phyloP scores from a whole-genome alignment of 306 rosid genomes.

The Rosa chinensis region DNA sequence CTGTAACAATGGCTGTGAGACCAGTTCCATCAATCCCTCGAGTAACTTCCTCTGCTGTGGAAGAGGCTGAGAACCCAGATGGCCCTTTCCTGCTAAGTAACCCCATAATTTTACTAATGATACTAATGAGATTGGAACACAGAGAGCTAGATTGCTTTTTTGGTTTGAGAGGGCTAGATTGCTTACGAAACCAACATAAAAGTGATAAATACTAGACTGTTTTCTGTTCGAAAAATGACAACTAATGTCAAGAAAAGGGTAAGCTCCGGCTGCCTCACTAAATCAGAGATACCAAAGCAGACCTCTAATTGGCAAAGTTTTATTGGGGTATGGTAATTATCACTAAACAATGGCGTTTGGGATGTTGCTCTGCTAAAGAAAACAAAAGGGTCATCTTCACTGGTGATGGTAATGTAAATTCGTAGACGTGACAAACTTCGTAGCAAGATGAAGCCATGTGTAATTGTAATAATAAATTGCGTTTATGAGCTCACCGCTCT shows the following conservation, averaged over 20 bases:
- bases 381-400: not conserved
- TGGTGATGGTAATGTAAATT: not conserved
- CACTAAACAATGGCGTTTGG: not conserved
- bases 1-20: slow-evolving; percentile 3
- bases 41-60: slow-evolving; percentile 10
- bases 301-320: not conserved
- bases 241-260: not conserved
- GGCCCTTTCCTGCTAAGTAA: slow-evolving; percentile 4
- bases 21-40: slow-evolving; percentile 10
- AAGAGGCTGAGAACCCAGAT: slow-evolving; percentile 19
- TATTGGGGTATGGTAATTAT: not conserved
- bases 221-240: not conserved
- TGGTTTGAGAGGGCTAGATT: too few relatives aligned
- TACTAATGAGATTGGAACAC: not conserved
- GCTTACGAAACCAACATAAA: not conserved
- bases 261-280: not conserved
- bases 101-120: not conserved
- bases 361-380: not conserved
- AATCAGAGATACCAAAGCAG: not conserved
- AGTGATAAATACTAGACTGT: not conserved
- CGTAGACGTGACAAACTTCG: not conserved
- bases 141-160: not conserved
- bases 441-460: not conserved
- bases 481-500: not conserved
- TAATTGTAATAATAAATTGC: not conserved